Percentiles rank a stretch among this genome's conserved stretches.
phyloP scores from a whole-genome alignment of 768 basidiomycete genomes.

The Filobasidium floriforme region DNA sequence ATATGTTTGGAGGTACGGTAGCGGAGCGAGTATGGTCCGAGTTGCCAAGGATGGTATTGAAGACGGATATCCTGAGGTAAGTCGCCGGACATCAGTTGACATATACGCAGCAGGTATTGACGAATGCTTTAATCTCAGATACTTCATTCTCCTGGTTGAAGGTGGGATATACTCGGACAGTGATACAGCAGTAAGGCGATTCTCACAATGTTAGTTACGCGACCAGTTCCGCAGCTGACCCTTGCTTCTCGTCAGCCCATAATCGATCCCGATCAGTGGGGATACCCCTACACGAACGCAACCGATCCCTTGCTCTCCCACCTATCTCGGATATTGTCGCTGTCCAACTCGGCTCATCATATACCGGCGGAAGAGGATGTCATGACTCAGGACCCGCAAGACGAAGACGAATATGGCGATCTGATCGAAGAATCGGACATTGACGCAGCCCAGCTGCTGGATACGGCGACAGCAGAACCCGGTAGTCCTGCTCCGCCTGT shows the following conservation, averaged over 20 bases:
- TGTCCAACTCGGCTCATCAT: slow-evolving; percentile 26
- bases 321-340: slow-evolving; percentile 28
- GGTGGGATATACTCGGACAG: slow-evolving; percentile 38
- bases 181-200: slow-evolving; percentile 8
- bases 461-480: background rate
- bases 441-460: slow-evolving; percentile 16
- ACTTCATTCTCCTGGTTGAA: slow-evolving; percentile 35
- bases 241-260: slow-evolving; percentile 22
- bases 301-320: slow-evolving; percentile 30
- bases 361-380: slow-evolving; percentile 16
- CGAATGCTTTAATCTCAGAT: slow-evolving; percentile 14
- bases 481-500: no score
- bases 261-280: slow-evolving; percentile 35
- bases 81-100: background rate
- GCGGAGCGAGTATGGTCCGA: slow-evolving; percentile 30
- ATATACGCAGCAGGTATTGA: background rate
- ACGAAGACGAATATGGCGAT: slow-evolving; percentile 26
- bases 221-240: background rate
- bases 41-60: slow-evolving; percentile 32
- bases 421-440: slow-evolving; percentile 26
- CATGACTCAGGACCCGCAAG: slow-evolving; percentile 24
- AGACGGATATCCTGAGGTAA: slow-evolving; percentile 33
- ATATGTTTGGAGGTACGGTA: slow-evolving; percentile 28
- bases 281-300: slow-evolving; percentile 27
- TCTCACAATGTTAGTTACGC: background rate